Percentiles rank a stretch among this genome's conserved stretches.
These are phyloP conservation scores for Gyromitra esculenta DNA, from an alignment of 2,329 filamentous ascomycete genomes.

Conservation along the genomic window DNA sequence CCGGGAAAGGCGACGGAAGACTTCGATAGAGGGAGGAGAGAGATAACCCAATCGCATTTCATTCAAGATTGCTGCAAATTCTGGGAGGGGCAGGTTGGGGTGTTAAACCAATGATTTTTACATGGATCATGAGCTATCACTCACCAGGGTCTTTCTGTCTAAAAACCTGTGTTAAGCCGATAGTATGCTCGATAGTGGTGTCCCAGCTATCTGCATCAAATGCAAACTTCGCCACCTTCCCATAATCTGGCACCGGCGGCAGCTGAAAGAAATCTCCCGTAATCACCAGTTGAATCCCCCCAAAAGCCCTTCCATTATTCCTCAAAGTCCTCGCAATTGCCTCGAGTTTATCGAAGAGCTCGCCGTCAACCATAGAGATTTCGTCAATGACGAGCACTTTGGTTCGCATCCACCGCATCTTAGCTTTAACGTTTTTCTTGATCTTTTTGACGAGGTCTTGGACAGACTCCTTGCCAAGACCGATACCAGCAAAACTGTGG, in stretches of 20 bases:
- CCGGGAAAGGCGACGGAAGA: slow-evolving; percentile 78
- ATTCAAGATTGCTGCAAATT: slow-evolving; percentile 94
- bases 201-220: slow-evolving; percentile 93
- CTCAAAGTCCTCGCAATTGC: slow-evolving; percentile 84
- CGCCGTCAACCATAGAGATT: slow-evolving; percentile 97
- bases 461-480: slow-evolving; percentile 88
- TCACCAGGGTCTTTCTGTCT: slow-evolving; percentile 84
- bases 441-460: slow-evolving; percentile 88
- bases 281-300: slow-evolving; percentile 93
- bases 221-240: slow-evolving; percentile 81
- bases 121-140: slow-evolving; percentile 52
- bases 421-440: slow-evolving; percentile 85
- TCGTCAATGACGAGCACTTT: slow-evolving; percentile 92
- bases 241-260: slow-evolving; percentile 83
- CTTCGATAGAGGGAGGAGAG: slow-evolving; percentile 75
- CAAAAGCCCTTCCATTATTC: slow-evolving; percentile 92
- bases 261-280: slow-evolving; percentile 98
- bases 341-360: slow-evolving; percentile 95
- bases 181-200: slow-evolving; percentile 93
- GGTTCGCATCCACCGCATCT: slow-evolving; percentile 87
- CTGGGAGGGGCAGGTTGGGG: slow-evolving; percentile 60
- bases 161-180: slow-evolving; percentile 93
- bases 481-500: slow-evolving; percentile 95
- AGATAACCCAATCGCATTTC: slow-evolving; percentile 94
- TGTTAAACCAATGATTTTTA: not conserved